Evolutionary conservation across 306 rosid genomes (phyloP).

Genomic region (Rosa rugosa): DNA sequence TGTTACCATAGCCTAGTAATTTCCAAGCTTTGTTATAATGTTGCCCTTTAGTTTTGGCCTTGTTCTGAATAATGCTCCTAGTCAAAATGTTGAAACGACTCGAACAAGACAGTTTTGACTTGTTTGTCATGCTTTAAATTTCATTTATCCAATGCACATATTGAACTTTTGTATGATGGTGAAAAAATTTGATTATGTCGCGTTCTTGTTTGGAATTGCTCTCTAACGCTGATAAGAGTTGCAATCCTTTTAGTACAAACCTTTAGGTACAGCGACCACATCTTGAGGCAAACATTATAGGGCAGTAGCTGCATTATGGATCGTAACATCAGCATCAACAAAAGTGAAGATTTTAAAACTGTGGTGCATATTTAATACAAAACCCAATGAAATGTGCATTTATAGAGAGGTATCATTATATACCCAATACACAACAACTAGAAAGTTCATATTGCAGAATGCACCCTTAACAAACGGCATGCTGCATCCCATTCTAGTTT

Average conservation of each 20-base stretch:
- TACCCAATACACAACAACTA: slow-evolving; percentile 29
- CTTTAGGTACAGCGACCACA: not conserved
- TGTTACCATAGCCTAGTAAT: not conserved
- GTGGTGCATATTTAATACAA: no score
- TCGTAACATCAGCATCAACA: not conserved
- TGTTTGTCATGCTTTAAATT: not conserved
- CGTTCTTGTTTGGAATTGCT: not conserved
- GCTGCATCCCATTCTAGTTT: slow-evolving; percentile 24
- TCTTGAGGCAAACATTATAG: not conserved
- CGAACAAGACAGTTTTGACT: not conserved
- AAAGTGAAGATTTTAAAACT: not conserved
- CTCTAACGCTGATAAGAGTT: not conserved
- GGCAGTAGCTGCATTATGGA: not conserved
- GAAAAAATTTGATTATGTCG: not conserved
- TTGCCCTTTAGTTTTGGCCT: not conserved
- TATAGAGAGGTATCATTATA: slow-evolving; percentile 31
- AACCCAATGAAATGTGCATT: slow-evolving; percentile 2
- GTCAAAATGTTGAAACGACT: not conserved
- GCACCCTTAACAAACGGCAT: slow-evolving; percentile 17
- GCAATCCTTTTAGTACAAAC: not conserved
- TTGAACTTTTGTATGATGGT: not conserved
- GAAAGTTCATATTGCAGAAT: slow-evolving; percentile 31
- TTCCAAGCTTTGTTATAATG: not conserved
- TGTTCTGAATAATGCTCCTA: not conserved
- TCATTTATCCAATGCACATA: not conserved